Evolutionary conservation across 805 yeast genomes (phyloP).

Genomic region (Candida ulmi): DNA sequence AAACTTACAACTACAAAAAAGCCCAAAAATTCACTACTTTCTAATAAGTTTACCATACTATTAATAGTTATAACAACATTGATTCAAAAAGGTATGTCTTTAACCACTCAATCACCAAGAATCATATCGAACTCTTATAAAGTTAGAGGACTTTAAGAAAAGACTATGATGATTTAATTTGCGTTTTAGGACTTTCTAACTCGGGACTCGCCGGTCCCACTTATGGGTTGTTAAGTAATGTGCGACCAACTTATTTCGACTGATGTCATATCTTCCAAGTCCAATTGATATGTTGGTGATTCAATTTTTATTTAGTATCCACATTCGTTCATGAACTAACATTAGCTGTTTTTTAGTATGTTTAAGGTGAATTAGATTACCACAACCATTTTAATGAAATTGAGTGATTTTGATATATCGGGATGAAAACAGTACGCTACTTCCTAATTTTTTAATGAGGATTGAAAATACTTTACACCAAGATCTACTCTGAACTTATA

Average conservation of each 20-base stretch:
- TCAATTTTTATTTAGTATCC: too few relatives aligned
- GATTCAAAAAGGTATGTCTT: background rate
- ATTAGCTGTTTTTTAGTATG: too few relatives aligned
- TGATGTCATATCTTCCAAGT: slow-evolving; percentile 1
- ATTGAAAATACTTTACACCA: slow-evolving; percentile 31
- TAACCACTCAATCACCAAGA: too few relatives aligned
- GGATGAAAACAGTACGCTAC: slow-evolving; percentile 35
- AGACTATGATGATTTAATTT: slow-evolving; percentile 46
- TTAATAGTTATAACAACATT: background rate
- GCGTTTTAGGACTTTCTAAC: slow-evolving; percentile 39
- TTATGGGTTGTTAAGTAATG: slow-evolving; percentile 26
- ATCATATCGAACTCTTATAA: too few relatives aligned
- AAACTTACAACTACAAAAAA: background rate
- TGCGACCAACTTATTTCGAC: slow-evolving; percentile 29
- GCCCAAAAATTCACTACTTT: background rate
- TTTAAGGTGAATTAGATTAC: too few relatives aligned
- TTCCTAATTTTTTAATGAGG: slow-evolving; percentile 27
- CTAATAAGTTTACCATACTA: background rate
- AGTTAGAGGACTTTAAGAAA: too few relatives aligned
- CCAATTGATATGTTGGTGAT: too few relatives aligned
- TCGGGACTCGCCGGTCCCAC: slow-evolving; percentile 45
- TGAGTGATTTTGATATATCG: slow-evolving; percentile 11
- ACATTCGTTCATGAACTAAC: too few relatives aligned
- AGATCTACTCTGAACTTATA: slow-evolving; percentile 34
- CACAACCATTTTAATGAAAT: too few relatives aligned